Evolutionary conservation across 2,329 filamentous ascomycete genomes (phyloP), one percentile per base, ranked within the genome.

Genomic region (Colletotrichum acutatum): DNA sequence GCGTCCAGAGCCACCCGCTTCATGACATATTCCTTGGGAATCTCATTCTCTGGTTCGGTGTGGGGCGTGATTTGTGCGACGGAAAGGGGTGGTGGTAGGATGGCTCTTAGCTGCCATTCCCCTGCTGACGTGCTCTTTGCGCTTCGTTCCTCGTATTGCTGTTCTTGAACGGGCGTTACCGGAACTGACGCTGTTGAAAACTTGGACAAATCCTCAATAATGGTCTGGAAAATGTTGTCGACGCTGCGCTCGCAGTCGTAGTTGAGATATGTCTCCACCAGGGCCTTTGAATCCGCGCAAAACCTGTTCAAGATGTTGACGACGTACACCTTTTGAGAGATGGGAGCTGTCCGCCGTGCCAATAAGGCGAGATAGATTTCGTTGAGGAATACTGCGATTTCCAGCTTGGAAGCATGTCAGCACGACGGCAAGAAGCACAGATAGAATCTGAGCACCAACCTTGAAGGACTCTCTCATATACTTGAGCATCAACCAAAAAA

Each of bases 401-500:
- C 97, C 90, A 98, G 97, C 91, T 95, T 79, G 71, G 66, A n/a
- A 53, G 63, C 5, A 6, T 34, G 76, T 83, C 73, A 85, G 80
- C 49, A 16, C 32, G 67, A 7, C 14, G 42, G 11, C 11, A 22
- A 22, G 28, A 30, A n/a, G 49, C 28, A 19, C 5, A 9, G 26
- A 11, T 4, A 11, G 30, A 34, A 9, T 8, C 12, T 26, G 8
- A 32, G 19, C 0, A 66, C 88, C 73, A 79, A 93, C 93, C 91
- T 99, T 99, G 83, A 99, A 93, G 75, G 95, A 93, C 2, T 97
- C 93, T 74, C 97, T 91, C 90, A 99, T 93, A 78, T 95, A 93
- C 81, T 97, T 97, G 56, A 98, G 85, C 92, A 98, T 98, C 71
- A 98, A 87, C 95, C 95, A 99, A 81, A 99, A 99, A 34, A 98